phyloP scores from a whole-genome alignment of 257 asterid species.

The Salvia splendens region DNA sequence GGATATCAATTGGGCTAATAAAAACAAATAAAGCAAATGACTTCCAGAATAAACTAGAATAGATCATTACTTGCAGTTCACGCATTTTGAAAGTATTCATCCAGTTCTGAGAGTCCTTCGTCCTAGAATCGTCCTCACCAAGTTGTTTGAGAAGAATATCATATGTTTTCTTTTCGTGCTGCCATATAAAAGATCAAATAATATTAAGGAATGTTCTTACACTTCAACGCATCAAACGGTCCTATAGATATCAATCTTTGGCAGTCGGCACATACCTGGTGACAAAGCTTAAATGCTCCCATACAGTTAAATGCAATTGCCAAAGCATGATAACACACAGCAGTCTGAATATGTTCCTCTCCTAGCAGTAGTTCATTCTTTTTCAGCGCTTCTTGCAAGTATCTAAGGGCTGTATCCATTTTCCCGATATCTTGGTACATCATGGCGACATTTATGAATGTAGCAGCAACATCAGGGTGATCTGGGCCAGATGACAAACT shows the following conservation, averaged over 20 bases:
- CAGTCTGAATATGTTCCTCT: slow-evolving; percentile 95
- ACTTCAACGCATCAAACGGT: slow-evolving; percentile 2
- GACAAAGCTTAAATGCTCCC: slow-evolving; percentile 90
- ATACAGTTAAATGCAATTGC: slow-evolving; percentile 90
- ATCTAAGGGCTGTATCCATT: slow-evolving; percentile 90
- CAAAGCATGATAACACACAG: slow-evolving; percentile 97
- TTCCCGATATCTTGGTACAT: slow-evolving; percentile 95
- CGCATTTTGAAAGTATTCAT: slow-evolving; percentile 90
- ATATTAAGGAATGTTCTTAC: slow-evolving; percentile 4
- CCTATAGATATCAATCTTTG: slow-evolving; percentile 6
- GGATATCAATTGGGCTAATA: not conserved
- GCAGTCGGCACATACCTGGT: slow-evolving; percentile 71
- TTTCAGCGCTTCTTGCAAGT: slow-evolving; percentile 89
- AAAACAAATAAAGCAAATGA: not conserved
- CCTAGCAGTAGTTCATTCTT: slow-evolving; percentile 85
- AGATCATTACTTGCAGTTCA: slow-evolving; percentile 48
- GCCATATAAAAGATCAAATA: slow-evolving; percentile 30
- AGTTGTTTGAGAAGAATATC: slow-evolving; percentile 94
- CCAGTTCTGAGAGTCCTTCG: slow-evolving; percentile 89
- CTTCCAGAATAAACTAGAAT: slow-evolving; percentile 1
- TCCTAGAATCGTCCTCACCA: slow-evolving; percentile 95
- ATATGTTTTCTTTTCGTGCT: slow-evolving; percentile 93
- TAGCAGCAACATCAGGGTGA: slow-evolving; percentile 97
- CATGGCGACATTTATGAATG: slow-evolving; percentile 95
- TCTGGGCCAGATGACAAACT: slow-evolving; percentile 89